Percentiles rank a stretch among this genome's conserved stretches.
Conservation (phyloP, 139 green algal species). For the Picocystis salinarum region DNA sequence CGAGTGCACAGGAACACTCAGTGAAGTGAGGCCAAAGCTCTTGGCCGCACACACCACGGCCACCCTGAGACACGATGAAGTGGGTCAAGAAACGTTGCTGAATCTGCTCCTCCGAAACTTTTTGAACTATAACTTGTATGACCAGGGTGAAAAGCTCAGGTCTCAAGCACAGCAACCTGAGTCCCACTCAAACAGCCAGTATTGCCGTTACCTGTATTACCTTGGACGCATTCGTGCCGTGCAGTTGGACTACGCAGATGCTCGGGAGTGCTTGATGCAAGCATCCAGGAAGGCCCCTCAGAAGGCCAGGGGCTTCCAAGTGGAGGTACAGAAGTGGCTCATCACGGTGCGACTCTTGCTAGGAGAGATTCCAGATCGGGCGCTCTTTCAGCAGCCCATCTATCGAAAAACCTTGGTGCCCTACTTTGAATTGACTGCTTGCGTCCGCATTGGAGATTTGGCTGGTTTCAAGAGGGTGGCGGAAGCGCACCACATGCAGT, state of each 20-base stretch:
- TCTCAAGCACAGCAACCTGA: constrained; percentile 72
- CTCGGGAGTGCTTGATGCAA: constrained; percentile 84
- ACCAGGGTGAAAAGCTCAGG: constrained; percentile 94
- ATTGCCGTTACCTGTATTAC: constrained; percentile 87
- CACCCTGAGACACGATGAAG: constrained; percentile 72
- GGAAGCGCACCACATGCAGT: constrained; percentile 31
- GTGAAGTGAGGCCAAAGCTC: constrained; percentile 52
- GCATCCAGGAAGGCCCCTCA: constrained; percentile 49
- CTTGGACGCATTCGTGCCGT: constrained; percentile 80
- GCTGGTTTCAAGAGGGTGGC: constrained; percentile 45
- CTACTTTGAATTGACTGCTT: constrained; percentile 73
- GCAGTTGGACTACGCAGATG: constrained; percentile 92
- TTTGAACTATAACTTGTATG: constrained; percentile 86
- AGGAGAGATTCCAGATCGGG: constrained; percentile 84
- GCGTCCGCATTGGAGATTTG: constrained; percentile 70
- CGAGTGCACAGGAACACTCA: constrained; percentile 47
- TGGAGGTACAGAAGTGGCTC: constrained; percentile 78
- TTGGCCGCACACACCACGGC: constrained; percentile 70
- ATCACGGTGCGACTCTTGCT: constrained; percentile 79
- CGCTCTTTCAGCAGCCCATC: constrained; percentile 51
- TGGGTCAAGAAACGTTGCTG: constrained; percentile 79
- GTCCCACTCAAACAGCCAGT: constrained; percentile 57
- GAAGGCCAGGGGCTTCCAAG: constrained; percentile 73
- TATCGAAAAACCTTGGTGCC: constrained; percentile 36
- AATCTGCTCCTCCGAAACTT: constrained; percentile 97